These are phyloP conservation scores for Fraxinus quadrangulata DNA, from an alignment of 257 asterid species.

Conservation along the genomic window DNA sequence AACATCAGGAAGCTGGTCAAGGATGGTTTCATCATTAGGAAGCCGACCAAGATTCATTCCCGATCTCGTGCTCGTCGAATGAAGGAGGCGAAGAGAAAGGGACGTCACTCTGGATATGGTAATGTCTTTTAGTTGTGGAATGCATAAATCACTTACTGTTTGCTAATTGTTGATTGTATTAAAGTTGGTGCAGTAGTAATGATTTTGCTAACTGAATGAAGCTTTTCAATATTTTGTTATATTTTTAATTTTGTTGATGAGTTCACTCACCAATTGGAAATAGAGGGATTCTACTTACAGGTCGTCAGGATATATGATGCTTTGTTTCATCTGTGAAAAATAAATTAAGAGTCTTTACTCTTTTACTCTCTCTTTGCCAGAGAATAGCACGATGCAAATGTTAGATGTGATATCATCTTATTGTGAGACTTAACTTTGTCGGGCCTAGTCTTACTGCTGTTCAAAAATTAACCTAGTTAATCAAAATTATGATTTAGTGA, in stretches of 20 bases:
- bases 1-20: conserved; percentile 56
- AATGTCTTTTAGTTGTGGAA: background rate
- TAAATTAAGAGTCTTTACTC: background rate
- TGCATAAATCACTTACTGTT: background rate
- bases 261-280: background rate
- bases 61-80: conserved; percentile 60
- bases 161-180: background rate
- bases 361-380: background rate
- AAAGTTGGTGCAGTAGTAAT: background rate
- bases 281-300: background rate
- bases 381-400: background rate
- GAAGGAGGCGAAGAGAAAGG: conserved; percentile 62
- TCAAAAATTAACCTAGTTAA: background rate
- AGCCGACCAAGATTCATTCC: conserved; percentile 63
- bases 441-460: too few relatives aligned
- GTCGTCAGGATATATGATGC: background rate
- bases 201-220: background rate
- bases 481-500: background rate
- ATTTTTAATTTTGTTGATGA: background rate
- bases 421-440: background rate
- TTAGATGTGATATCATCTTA: background rate
- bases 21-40: conserved; percentile 64
- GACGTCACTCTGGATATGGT: conserved; percentile 66
- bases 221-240: background rate
- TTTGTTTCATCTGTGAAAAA: background rate